Percentiles rank a stretch among this genome's conserved stretches.
These are phyloP conservation scores for Cardiospermum halicacabum DNA, from an alignment of 345 rosid genomes.

Conservation along the genomic window DNA sequence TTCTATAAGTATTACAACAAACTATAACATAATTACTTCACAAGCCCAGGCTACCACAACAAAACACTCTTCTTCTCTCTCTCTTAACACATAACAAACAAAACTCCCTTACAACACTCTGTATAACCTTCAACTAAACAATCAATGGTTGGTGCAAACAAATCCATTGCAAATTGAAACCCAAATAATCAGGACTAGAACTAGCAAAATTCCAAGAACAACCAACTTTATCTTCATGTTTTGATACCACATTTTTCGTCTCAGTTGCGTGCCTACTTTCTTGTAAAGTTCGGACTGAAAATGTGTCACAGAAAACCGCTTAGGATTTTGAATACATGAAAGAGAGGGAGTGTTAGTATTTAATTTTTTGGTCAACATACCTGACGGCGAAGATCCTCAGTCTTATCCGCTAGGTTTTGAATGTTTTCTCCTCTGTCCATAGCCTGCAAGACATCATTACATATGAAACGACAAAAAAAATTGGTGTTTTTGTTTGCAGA, in stretches of 20 bases:
- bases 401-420: constrained; percentile 61
- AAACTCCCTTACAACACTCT: constrained; percentile 7
- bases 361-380: constrained; percentile 22
- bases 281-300: constrained; percentile 71
- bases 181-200: constrained; percentile 79
- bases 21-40: neutral
- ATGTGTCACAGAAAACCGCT: neutral
- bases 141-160: constrained; percentile 54
- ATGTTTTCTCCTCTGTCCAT: constrained; percentile 84
- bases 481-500: no score
- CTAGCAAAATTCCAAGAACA: constrained; percentile 68
- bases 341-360: neutral
- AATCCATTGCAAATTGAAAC: constrained; percentile 84
- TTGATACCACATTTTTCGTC: constrained; percentile 90
- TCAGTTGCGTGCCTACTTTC: constrained; percentile 64
- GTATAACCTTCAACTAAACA: neutral
- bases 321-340: neutral
- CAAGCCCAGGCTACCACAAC: constrained; percentile 1
- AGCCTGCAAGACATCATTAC: constrained; percentile 44
- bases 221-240: constrained; percentile 95
- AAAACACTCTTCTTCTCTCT: neutral
- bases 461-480: no score
- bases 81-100: neutral
- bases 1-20: neutral
- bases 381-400: constrained; percentile 75